Base-by-base conservation (phyloP, 257 asterid genomes). In the Lithospermum erythrorhizon region DNA sequence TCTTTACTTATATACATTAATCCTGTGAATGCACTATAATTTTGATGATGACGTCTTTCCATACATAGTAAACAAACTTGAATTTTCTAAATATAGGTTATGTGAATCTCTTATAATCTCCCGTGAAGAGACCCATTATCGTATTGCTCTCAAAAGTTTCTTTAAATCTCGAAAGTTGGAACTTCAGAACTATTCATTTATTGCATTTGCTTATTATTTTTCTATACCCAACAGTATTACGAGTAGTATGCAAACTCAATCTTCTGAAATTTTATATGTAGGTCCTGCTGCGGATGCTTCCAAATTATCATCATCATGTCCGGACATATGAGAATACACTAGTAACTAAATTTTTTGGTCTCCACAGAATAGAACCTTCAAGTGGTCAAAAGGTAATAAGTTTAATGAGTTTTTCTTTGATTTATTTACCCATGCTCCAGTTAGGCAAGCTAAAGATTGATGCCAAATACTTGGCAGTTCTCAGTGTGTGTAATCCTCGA, bases 251-350 rank as follows among this genome's bases (percentile, higher is more conserved):
- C 37, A 57, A 9, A 2, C 19, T 25, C 20, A 48, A 21, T 27
- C 54, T 8, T 6, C 32, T 37, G 23, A 11, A 21, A 49, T 25
- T 63, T 75, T 59, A 32, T 63, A 6, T 79, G 72, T 65, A 91
- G 98, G 98, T 91, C 65, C 82, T 91, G 67, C 80, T 84, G 76
- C 81, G 86, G 72, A 89, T 91, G 98, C 95, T 91, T 64, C 97
- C 97, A 62, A 75, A 86, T 68, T 91, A 91, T 73, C 90, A 86
- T 70, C 68, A 63, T 53, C 98, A 91, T 57, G 98, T 91, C 65
- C 81, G 73, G 70, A 74, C 68, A 64, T 71, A 84, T 53, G 98
- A 91, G 10, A 91, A 91, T 78, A 91, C 98, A 54, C 90, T 91
- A 54, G 77, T 91, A 57, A 89, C 97, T 24, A 91, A 91, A 72